Evolutionary conservation across 352 stramenopile species (phyloP).

Genomic region (Globisporangium heterothallicum): DNA sequence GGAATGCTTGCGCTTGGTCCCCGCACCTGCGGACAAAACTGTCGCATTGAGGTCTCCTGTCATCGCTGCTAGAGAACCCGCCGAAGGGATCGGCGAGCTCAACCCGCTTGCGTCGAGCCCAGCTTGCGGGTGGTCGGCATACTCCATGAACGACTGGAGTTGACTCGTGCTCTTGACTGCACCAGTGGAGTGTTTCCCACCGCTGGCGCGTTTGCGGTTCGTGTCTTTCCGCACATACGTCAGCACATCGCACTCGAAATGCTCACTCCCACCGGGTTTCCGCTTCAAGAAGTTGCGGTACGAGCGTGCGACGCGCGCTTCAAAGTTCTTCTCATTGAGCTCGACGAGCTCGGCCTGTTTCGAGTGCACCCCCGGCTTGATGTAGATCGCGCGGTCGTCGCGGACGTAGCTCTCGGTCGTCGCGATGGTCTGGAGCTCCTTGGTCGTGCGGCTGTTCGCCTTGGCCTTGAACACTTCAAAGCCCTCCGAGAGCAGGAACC

Average conservation of each 20-base stretch:
- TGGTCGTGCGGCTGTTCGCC: slow-evolving; percentile 46
- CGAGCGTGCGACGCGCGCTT: slow-evolving; percentile 56
- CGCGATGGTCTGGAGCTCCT: slow-evolving; percentile 37
- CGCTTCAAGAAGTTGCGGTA: slow-evolving; percentile 80
- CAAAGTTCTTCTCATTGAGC: slow-evolving; percentile 60
- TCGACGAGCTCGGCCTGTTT: slow-evolving; percentile 79
- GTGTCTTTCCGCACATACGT: slow-evolving; percentile 66
- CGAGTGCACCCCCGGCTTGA: slow-evolving; percentile 64
- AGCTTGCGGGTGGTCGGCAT: not conserved
- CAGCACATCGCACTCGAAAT: slow-evolving; percentile 68
- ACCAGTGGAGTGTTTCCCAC: not conserved
- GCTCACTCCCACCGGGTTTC: slow-evolving; percentile 28
- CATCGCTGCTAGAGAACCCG: not conserved
- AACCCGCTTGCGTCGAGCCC: not conserved
- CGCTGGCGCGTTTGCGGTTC: not conserved
- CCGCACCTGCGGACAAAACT: not conserved
- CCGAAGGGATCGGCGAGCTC: not conserved
- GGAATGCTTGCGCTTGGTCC: not conserved
- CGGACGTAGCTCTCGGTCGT: slow-evolving; percentile 42
- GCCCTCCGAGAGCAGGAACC: slow-evolving; percentile 61
- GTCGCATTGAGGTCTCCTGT: not conserved
- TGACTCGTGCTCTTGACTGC: slow-evolving; percentile 5
- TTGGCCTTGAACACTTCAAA: slow-evolving; percentile 74
- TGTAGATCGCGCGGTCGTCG: slow-evolving; percentile 69
- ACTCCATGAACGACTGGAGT: slow-evolving; percentile 6